Base-by-base conservation (phyloP, 805 yeast species). In the Ogataea wickerhamii region DNA sequence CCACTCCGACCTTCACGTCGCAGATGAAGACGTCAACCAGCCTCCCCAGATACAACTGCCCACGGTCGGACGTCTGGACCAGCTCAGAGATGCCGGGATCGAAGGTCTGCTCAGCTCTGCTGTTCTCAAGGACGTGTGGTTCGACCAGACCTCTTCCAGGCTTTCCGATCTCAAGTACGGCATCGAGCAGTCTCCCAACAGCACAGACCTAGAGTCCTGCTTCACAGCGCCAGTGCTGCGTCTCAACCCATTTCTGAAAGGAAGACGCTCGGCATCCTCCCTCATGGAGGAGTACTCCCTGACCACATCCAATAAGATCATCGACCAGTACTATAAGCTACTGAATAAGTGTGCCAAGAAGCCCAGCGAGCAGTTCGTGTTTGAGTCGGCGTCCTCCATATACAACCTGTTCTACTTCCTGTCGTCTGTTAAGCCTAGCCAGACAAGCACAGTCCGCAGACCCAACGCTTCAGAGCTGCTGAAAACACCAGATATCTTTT, bases 111-210 rank as follows among this genome's bases (percentile, higher is more conserved):
- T 73, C 39, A 67, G 78, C 3, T 35, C 65, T 1, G 45, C 64
- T 29, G 77, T 79, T 7, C 51, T 78, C n/a, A 52, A 70, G 11
- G 73, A 67, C 41, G 70, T 74, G 3, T 78, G 80, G 76, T 68
- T 61, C 44, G 61, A 67, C 17, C 68, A 78, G 49, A 64, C 70
- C 3, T 57, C 60, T 3, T 23, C 43, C 6, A 67, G 69, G 36
- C 60, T 69, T 5, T 61, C 58, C 4, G 63, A 63, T 18, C 56
- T 78, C 37, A 73, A 74, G 50, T 52, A 54, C 16, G 62, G 56
- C 13, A 55, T 67, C 4, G 45, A 48, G 3, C 50, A 60, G 42
- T 56, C 65, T 36, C 44, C 63, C 47, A 39, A 51, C 40, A 36
- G 51, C 45, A 44, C 52, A 17, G 52, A 45, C 28, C 40, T 59